These are phyloP conservation scores for Flagelloscypha sp. DNA, from an alignment of 768 basidiomycete genomes.

Conservation along the genomic window DNA sequence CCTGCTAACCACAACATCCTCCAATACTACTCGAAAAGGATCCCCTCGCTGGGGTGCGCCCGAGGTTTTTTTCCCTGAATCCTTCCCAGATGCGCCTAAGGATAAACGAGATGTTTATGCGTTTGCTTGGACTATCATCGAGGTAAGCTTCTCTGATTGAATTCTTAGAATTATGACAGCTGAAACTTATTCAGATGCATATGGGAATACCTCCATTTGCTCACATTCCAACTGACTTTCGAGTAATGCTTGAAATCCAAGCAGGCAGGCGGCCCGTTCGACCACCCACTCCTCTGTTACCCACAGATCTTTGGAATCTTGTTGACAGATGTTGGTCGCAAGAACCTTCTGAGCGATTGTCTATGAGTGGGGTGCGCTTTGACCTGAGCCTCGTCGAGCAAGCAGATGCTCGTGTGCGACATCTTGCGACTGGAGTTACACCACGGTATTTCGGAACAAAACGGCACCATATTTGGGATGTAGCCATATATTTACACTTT, in stretches of 20 bases:
- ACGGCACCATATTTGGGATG: too few species aligned
- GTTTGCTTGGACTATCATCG: conserved; percentile 6
- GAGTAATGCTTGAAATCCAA: conserved; percentile 5
- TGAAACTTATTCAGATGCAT: conserved; percentile 4
- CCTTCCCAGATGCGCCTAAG: neutral
- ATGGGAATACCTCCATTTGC: conserved; percentile 7
- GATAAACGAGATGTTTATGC: conserved; percentile 11
- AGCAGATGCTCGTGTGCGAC: too few species aligned
- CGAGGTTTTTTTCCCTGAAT: conserved; percentile 5
- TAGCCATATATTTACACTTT: too few species aligned
- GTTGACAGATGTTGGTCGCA: conserved; percentile 6
- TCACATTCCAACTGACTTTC: conserved; percentile 1
- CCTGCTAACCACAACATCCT: neutral
- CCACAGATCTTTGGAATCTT: neutral
- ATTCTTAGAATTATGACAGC: neutral
- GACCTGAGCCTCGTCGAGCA: too few species aligned
- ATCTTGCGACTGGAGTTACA: too few species aligned
- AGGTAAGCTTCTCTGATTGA: conserved; percentile 3
- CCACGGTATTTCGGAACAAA: too few species aligned
- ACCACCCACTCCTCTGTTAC: neutral
- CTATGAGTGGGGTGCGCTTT: too few species aligned
- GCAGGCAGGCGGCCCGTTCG: conserved; percentile 6
- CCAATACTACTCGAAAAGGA: conserved; percentile 3
- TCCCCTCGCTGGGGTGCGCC: conserved; percentile 10
- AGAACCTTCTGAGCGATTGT: neutral